Evolutionary conservation across 306 rosid genomes (phyloP).

Genomic region (Lathyrus tuberosus): DNA sequence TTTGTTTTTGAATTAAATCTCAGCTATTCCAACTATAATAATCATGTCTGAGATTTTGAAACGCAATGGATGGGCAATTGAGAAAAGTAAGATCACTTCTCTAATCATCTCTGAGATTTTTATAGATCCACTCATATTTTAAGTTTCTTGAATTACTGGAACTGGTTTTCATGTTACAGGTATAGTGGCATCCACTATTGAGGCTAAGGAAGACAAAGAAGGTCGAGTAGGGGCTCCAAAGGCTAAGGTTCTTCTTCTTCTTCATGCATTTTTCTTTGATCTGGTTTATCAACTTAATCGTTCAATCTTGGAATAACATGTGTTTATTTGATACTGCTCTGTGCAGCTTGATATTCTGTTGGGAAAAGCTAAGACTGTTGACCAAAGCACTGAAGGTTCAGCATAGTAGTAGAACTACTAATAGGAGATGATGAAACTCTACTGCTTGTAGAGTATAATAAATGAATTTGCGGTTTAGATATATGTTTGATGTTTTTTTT

Average conservation of each 20-base stretch:
- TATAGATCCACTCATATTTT: not conserved
- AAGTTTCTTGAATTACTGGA: not conserved
- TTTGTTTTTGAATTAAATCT: conserved; percentile 10
- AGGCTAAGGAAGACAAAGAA: conserved; percentile 40
- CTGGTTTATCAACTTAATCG: conserved; percentile 11
- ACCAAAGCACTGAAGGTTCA: conserved; percentile 36
- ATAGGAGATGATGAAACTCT: conserved; percentile 23
- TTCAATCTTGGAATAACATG: not conserved
- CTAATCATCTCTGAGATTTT: not conserved
- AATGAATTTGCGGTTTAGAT: conserved; percentile 7
- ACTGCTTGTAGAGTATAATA: conserved; percentile 28
- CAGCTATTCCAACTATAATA: conserved; percentile 77
- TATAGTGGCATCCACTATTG: conserved; percentile 49
- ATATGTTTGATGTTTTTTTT: conserved; percentile 11
- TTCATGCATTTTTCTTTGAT: not conserved
- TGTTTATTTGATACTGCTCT: conserved; percentile 13
- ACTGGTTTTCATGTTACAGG: conserved; percentile 37
- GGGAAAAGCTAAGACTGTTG: conserved; percentile 43
- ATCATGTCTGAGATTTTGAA: conserved; percentile 64
- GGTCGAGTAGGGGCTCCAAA: conserved; percentile 49
- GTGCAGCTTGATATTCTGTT: conserved; percentile 61
- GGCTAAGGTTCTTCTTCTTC: conserved; percentile 56
- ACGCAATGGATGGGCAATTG: conserved; percentile 53
- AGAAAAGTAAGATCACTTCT: conserved; percentile 60
- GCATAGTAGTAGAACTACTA: conserved; percentile 12